Evolutionary conservation across 441 rosid genomes (phyloP), one percentile per base, ranked within the genome.

Genomic region (Iberis amara): DNA sequence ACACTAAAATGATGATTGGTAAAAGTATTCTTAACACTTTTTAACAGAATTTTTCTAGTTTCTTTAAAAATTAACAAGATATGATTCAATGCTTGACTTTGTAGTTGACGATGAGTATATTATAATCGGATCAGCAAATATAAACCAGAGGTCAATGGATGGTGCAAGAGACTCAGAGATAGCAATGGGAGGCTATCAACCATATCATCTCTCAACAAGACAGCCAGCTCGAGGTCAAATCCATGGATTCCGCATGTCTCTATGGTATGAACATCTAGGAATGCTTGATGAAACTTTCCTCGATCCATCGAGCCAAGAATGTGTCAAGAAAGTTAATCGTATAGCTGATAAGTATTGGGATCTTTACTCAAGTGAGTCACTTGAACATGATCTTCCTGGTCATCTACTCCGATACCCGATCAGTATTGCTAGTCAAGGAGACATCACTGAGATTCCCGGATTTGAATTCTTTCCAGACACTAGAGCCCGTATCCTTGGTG

Each of bases 181-280:
- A 54, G 97, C 97, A 27, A 89, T 89, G 95, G 97, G 97, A 64
- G 95, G 70, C 6, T 89, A 74, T 76, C 97, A 89, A 57, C 94
- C 97, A 38, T 76, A 74, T 61, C 89, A 83, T 62, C 65, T 92
- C 52, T 73, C 95, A 21, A 39, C 42, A 36, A 78, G 81, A 65
- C 81, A 82, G 70, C 94, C 94, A 6, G 94, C 98, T 8, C 75
- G 97, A n/a, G 98, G 98, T 53, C 92, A 92, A 62, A 50, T 92
- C 68, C 98, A 89, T 49, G 98, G 98, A 14, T 92, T 92, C 86
- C 89, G 98, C 5, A 70, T 89, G 88, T 51, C 96, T 1, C 55
- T 92, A 47, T 92, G 97, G 98, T 86, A 92, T 2, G 98, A 92
- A 61, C 98, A 92, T 72, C 74, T 92, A 13, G 98, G 98, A 48